Base-by-base conservation (phyloP, 2,329 filamentous ascomycete genomes). In the Botrytis squamosa region DNA sequence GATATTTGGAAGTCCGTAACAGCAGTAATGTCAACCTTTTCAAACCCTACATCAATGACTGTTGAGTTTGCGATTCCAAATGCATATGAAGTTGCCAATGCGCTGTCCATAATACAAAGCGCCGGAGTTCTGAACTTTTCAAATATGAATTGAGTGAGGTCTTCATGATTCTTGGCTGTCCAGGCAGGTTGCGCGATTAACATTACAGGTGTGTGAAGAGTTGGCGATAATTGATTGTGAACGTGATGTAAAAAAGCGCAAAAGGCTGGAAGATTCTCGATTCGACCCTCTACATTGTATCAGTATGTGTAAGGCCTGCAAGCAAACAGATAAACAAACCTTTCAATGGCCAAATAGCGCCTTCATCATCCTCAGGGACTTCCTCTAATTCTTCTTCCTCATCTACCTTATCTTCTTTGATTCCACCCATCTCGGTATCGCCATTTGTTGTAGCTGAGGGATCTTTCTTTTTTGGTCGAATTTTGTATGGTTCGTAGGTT, bases 71-170 rank as follows among this genome's bases (percentile, higher is more conserved):
- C 87, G 85, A 86, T 88, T 81, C 89, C 89, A 44, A 94, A 88
- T 18, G 94, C 95, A 80, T 97, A 98, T 73, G 96, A 91, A 0
- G 94, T 92, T 40, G 96, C 95, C 65, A 97, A 84, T 4, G 93
- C 95, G 78, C 94, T 92, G 83, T 98, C 93, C 85, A 99, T 92
- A 76, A 98, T 87, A 78, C 92, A 95, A 70, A 99, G 92, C 0
- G 93, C 94, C 0, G 96, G 96, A 0, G 94, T 96, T 84, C 95
- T 96, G 81, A 97, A 97, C 84, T 96, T 97, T 83, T 99, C 96
- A 80, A 99, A 99, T 77, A 98, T 90, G 85, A 97, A 99, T 76
- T 96, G 93, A 22, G 95, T 93, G 77, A 99, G 91, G 57, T 88
- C 89, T 83, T 98, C 95, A 81, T 92, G 92, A 82, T 98, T 94